Conservation (phyloP, 2,329 filamentous ascomycete genomes). For the Lachnellula subtilissima region DNA sequence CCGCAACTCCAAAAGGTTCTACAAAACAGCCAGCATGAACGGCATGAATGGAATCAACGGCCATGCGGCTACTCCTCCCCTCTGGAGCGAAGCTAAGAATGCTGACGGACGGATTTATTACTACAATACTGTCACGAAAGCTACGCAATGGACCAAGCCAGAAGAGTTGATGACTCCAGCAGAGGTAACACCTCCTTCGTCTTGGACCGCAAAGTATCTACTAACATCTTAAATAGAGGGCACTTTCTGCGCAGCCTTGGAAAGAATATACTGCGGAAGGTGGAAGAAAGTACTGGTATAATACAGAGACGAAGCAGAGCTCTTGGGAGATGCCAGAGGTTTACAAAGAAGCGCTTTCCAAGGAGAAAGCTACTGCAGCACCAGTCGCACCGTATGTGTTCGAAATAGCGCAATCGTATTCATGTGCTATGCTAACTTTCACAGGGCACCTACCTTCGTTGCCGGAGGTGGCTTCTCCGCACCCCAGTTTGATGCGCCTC, state of each 20-base stretch:
- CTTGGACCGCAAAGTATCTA: slow-evolving; percentile 14
- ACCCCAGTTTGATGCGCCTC: slow-evolving; percentile 29
- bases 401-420: background rate
- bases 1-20: slow-evolving; percentile 1
- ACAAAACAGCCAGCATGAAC: slow-evolving; percentile 22
- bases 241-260: slow-evolving; percentile 79
- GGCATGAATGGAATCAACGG: slow-evolving; percentile 30
- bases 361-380: slow-evolving; percentile 39
- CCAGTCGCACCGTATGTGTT: slow-evolving; percentile 42
- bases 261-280: slow-evolving; percentile 85
- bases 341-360: slow-evolving; percentile 70
- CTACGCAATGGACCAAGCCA: slow-evolving; percentile 92
- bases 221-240: slow-evolving; percentile 51
- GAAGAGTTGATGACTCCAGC: slow-evolving; percentile 78
- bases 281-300: slow-evolving; percentile 92
- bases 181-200: slow-evolving; percentile 53
- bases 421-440: slow-evolving; percentile 7
- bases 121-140: slow-evolving; percentile 80
- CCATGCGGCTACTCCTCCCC: slow-evolving; percentile 37
- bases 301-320: slow-evolving; percentile 85
- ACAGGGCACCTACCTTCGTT: slow-evolving; percentile 37
- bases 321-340: slow-evolving; percentile 90
- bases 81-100: slow-evolving; percentile 79
- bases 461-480: slow-evolving; percentile 37
- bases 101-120: slow-evolving; percentile 85